These are phyloP conservation scores for Lycium barbarum DNA, from an alignment of 257 asterid species.

Conservation along the genomic window DNA sequence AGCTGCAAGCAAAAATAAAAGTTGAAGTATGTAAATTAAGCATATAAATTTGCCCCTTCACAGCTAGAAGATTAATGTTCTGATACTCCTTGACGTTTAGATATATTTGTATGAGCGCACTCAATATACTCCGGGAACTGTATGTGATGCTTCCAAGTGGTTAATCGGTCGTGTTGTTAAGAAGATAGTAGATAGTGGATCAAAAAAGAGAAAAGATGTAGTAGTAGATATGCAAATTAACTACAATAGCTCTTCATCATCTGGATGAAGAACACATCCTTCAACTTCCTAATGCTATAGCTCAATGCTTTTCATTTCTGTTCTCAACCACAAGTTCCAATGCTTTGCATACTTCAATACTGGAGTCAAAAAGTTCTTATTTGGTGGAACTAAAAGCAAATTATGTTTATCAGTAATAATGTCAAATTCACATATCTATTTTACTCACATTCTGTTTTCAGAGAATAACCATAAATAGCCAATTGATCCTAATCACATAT, in stretches of 20 bases:
- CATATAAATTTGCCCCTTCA: not conserved
- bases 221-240: not conserved
- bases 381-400: not conserved
- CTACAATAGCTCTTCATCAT: not conserved
- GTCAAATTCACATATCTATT: not conserved
- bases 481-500: not conserved
- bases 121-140: not conserved
- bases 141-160: not conserved
- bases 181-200: not conserved
- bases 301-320: not conserved
- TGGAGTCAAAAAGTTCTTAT: not conserved
- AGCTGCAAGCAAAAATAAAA: constrained; percentile 54
- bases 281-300: not conserved
- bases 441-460: not conserved
- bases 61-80: not conserved
- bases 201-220: too few relatives aligned
- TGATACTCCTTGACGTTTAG: not conserved
- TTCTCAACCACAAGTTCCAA: not conserved
- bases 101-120: not conserved
- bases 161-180: not conserved
- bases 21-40: constrained; percentile 3
- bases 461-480: not conserved
- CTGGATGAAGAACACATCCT: not conserved
- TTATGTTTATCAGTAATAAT: not conserved
- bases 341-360: not conserved